Evolutionary conservation across 371 early-diverging fungal genomes (phyloP).

Genomic region (Mucor lusitanicus): DNA sequence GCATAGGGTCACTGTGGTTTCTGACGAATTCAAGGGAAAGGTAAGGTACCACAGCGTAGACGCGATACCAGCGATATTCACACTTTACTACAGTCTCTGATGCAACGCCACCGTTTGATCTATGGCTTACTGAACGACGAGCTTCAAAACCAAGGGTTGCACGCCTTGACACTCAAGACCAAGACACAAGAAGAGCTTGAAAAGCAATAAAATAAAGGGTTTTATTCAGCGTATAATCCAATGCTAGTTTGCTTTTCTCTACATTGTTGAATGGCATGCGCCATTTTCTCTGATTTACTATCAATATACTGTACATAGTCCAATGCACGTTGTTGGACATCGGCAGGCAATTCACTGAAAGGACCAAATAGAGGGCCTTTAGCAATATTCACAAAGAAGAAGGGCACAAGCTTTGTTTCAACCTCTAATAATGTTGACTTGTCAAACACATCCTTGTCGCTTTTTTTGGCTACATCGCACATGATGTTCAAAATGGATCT

Average conservation of each 20-base stretch:
- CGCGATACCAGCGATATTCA: not conserved
- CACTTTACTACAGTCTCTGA: conserved; percentile 32
- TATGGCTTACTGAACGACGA: conserved; percentile 63
- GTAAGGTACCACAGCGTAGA: conserved; percentile 28
- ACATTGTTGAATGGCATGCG: conserved; percentile 25
- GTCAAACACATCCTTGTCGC: conserved; percentile 34
- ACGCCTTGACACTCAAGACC: conserved; percentile 64
- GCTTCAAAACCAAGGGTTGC: conserved; percentile 54
- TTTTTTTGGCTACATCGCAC: conserved; percentile 39
- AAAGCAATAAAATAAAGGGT: conserved; percentile 5
- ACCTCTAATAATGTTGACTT: conserved; percentile 35
- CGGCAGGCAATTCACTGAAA: conserved; percentile 41
- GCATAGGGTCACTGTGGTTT: conserved; percentile 63
- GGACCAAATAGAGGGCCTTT: conserved; percentile 51
- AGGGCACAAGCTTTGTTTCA: conserved; percentile 46
- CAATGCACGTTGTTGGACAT: conserved; percentile 50
- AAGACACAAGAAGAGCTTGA: conserved; percentile 61
- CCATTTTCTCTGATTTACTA: conserved; percentile 31
- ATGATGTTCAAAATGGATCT: conserved; percentile 28
- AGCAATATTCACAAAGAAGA: conserved; percentile 49
- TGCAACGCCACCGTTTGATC: conserved; percentile 73
- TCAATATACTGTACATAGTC: conserved; percentile 51
- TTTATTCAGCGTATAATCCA: not conserved
- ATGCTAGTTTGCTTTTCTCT: conserved; percentile 6
- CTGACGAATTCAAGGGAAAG: conserved; percentile 65